Base-by-base conservation (phyloP, 1,284 basidiomycete genomes). In the Irpex lacteus region DNA sequence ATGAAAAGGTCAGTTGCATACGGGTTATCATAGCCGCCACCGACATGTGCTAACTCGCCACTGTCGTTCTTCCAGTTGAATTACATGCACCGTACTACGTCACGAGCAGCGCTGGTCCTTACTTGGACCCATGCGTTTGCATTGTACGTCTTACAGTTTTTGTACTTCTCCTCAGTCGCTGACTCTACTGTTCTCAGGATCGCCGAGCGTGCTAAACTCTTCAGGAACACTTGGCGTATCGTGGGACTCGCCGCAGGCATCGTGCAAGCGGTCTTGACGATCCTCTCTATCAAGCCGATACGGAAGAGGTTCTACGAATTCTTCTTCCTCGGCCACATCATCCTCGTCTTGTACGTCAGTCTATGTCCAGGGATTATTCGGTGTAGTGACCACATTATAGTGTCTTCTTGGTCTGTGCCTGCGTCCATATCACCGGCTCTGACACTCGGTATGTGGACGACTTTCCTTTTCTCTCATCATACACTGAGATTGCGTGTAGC, bases 311-410 rank as follows among this genome's bases (percentile, higher is more conserved):
- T 76, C 50, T 81, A 81, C 70, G 80, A 82, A 68, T 68, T 75
- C 60, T 83, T 82, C 74, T 73, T 80, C 59, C 66, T 78, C 38
- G 67, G 70, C n/a, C 81, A 82, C 68, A 75, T 81, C 65, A 63
- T 75, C 15, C 70, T 81, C 58, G 74, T 76, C 52, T 63, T 71
- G 74, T 75, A 49, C 58, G 71, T 36, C 11, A 34, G 65, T 60
- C 11, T 15, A 38, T 19, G n/a, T 34, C 1, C 37, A 6, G 5
- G 21, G 32, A 6, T 5, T 21, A 11, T 36, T 38, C n/a, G 4
- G 3, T 9, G 11, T 15, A 32, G 60, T 63, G 34, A 62, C 37
- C 19, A 13, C 44, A 50, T 19, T 62, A 38, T 15, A 70, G 69
- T 19, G 38, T 67, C 19, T 67, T 69, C 44, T 53, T 69, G 37